Evolutionary conservation across 345 rosid genomes (phyloP).

Genomic region (Boechera stricta): DNA sequence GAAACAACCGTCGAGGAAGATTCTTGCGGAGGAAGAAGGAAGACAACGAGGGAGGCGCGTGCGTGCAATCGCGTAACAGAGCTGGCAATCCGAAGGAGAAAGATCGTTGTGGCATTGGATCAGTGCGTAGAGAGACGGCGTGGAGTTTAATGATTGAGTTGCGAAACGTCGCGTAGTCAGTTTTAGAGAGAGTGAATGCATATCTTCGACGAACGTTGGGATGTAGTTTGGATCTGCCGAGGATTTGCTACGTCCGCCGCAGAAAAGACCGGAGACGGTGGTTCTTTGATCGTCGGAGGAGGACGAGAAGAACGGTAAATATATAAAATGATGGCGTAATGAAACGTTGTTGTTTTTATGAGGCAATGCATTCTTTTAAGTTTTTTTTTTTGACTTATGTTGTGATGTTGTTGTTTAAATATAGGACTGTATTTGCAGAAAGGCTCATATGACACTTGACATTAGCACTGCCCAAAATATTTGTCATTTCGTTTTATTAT

Average conservation of each 20-base stretch:
- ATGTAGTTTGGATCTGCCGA: conserved; percentile 33
- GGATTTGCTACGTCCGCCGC: conserved; percentile 32
- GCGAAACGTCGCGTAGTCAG: conserved; percentile 38
- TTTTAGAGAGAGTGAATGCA: conserved; percentile 40
- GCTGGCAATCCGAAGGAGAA: conserved; percentile 42
- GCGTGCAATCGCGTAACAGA: conserved; percentile 46
- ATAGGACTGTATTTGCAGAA: not conserved
- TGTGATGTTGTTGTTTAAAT: not conserved
- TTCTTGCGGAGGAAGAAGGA: conserved; percentile 53
- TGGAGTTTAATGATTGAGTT: conserved; percentile 32
- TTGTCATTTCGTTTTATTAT: not conserved
- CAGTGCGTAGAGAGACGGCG: conserved; percentile 38
- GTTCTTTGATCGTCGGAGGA: conserved; percentile 31
- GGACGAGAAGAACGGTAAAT: not conserved
- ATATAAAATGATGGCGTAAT: conserved; percentile 10
- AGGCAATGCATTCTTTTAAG: conserved; percentile 29
- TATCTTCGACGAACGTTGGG: conserved; percentile 37
- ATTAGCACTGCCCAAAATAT: not conserved
- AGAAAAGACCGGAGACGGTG: conserved; percentile 31
- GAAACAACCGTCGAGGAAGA: conserved; percentile 62
- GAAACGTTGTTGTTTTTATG: not conserved
- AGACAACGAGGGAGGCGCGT: conserved; percentile 51
- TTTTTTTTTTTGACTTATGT: not conserved
- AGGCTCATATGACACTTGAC: not conserved
- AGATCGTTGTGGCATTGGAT: conserved; percentile 59